phyloP scores from a whole-genome alignment of 192 early-diverging fungal species.

The Kickxella alabastrina region DNA sequence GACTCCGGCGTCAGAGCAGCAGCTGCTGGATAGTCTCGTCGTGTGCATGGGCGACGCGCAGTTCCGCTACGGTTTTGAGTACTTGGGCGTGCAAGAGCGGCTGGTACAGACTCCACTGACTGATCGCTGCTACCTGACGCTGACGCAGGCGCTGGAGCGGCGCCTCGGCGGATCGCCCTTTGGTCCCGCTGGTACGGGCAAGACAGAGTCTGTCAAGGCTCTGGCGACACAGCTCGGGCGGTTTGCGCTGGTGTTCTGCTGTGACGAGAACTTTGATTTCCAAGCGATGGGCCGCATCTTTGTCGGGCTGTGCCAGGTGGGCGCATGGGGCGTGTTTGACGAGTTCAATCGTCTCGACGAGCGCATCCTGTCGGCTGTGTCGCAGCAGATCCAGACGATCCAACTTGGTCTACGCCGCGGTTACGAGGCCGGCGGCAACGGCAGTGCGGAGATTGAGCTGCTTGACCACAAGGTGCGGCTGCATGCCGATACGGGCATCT shows the following conservation, averaged over 20 bases:
- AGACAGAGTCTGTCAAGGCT: constrained; percentile 98
- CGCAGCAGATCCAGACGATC: constrained; percentile 99
- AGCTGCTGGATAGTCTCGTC: constrained; percentile 66
- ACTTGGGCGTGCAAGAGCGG: constrained; percentile 93
- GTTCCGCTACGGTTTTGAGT: constrained; percentile 97
- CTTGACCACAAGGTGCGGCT: constrained; percentile 84
- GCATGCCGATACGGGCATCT: constrained; percentile 89
- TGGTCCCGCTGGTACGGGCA: constrained; percentile 98
- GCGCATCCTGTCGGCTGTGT: constrained; percentile 96
- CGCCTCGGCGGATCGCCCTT: constrained; percentile 96
- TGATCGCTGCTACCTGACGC: constrained; percentile 96
- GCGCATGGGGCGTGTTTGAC: constrained; percentile 99
- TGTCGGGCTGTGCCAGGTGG: constrained; percentile 96
- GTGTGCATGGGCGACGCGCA: constrained; percentile 92
- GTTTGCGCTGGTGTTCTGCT: constrained; percentile 99
- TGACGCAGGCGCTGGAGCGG: constrained; percentile 93
- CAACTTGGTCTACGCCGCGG: constrained; percentile 80
- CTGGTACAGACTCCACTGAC: constrained; percentile 99
- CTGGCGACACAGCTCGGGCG: constrained; percentile 92
- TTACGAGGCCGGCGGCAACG: constrained; percentile 3
- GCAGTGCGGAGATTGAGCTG: constrained; percentile 80
- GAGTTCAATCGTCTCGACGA: constrained; percentile 99
- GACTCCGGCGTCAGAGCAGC: constrained; percentile 61
- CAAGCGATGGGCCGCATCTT: constrained; percentile 99
- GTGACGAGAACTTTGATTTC: constrained; percentile 99